phyloP scores from a whole-genome alignment of 2,329 filamentous ascomycete genomes.

The Phoma sp. region DNA sequence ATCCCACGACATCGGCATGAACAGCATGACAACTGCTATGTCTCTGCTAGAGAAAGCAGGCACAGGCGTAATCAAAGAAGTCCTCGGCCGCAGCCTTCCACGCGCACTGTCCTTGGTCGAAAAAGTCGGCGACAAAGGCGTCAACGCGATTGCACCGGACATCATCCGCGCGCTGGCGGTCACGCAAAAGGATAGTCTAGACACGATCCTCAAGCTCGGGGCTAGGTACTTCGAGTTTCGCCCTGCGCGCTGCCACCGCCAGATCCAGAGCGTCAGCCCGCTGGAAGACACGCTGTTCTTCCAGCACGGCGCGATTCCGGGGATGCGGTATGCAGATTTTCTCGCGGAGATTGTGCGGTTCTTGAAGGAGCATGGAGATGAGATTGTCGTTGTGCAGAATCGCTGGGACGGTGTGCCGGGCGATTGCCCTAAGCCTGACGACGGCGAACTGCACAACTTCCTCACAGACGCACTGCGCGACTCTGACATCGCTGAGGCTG shows the following conservation, averaged over 20 bases:
- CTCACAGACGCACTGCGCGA: slow-evolving; percentile 42
- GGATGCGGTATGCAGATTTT: slow-evolving; percentile 56
- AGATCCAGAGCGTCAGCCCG: slow-evolving; percentile 45
- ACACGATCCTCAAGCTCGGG: slow-evolving; percentile 54
- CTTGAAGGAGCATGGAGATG: slow-evolving; percentile 49
- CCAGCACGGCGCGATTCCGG: slow-evolving; percentile 58
- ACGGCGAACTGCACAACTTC: slow-evolving; percentile 50
- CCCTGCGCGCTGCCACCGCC: slow-evolving; percentile 55
- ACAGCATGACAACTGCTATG: slow-evolving; percentile 54
- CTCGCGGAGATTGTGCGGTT: slow-evolving; percentile 52
- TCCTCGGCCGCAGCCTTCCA: slow-evolving; percentile 34
- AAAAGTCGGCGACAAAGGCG: slow-evolving; percentile 34
- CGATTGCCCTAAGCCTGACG: slow-evolving; percentile 53
- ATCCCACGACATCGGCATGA: slow-evolving; percentile 60
- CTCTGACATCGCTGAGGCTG: slow-evolving; percentile 28
- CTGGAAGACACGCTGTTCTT: slow-evolving; percentile 58
- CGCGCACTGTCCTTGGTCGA: slow-evolving; percentile 35
- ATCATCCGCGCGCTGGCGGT: slow-evolving; percentile 58
- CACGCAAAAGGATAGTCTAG: slow-evolving; percentile 58
- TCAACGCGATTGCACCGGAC: slow-evolving; percentile 43
- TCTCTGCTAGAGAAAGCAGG: slow-evolving; percentile 49
- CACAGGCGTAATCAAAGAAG: slow-evolving; percentile 39
- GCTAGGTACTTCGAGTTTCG: slow-evolving; percentile 61
- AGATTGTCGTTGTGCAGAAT: slow-evolving; percentile 58
- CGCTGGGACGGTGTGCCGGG: slow-evolving; percentile 58